phyloP scores from a whole-genome alignment of 2,329 filamentous ascomycete species.

The Clarireedia homoeocarpa region DNA sequence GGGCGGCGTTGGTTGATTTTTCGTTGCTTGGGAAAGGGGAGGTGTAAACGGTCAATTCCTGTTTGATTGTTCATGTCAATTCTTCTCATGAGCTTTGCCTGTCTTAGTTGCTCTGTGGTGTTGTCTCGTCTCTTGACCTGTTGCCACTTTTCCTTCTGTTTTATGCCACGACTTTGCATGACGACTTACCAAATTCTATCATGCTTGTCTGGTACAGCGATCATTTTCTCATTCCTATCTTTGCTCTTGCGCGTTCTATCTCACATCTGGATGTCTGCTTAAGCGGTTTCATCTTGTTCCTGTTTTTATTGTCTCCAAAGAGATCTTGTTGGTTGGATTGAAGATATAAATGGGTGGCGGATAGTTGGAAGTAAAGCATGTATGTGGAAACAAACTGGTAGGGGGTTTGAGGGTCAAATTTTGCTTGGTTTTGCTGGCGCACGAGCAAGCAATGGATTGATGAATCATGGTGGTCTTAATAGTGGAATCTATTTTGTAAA shows the following conservation, averaged over 20 bases:
- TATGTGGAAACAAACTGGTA: conserved; percentile 14
- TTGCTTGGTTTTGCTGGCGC: conserved; percentile 20
- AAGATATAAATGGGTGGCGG: conserved; percentile 18
- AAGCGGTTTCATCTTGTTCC: conserved; percentile 10
- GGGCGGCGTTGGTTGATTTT: conserved; percentile 25
- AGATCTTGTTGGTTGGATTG: conserved; percentile 15
- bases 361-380: conserved; percentile 6
- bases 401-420: conserved; percentile 2
- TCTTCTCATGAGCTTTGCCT: conserved; percentile 32
- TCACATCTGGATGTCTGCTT: conserved; percentile 9
- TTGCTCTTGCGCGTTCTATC: conserved; percentile 13
- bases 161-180: conserved; percentile 46
- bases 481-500: conserved; percentile 26
- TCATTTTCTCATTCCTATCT: conserved; percentile 29
- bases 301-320: conserved; percentile 23
- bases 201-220: conserved; percentile 55
- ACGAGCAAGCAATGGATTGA: conserved; percentile 15
- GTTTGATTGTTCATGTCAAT: conserved; percentile 31
- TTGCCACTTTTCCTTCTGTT: conserved; percentile 27
- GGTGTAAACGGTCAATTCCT: conserved; percentile 28
- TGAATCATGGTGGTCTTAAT: conserved; percentile 26
- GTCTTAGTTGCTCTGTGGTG: conserved; percentile 5
- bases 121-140: conserved; percentile 12
- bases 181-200: conserved; percentile 42
- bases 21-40: conserved; percentile 25